Base-by-base conservation (phyloP, 805 yeast species). In the Metschnikowia kofuensis region DNA sequence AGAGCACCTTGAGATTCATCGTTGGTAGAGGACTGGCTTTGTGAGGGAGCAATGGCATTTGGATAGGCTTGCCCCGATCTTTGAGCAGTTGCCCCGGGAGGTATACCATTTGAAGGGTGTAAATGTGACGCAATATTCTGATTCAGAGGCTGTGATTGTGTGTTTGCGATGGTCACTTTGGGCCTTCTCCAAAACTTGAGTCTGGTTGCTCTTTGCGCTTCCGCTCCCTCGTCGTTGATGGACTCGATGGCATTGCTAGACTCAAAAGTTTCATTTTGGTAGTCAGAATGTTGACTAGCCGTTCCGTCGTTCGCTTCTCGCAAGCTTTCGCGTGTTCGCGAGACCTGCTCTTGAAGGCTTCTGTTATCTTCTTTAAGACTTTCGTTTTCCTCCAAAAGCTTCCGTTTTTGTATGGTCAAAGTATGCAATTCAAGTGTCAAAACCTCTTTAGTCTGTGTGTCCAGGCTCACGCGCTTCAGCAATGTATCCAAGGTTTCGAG, bases 381-480 rank as follows among this genome's bases (percentile, higher is more conserved):
- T 30, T 45, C 38, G 34, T 51, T 68, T 28, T 55, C 54, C 15
- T 66, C 68, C 38, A 51, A 27, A 16, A 89, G 65, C 14, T 67
- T 64, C 32, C 68, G 70, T 64, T 78, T 84, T 41, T 77, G 76
- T 0, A 57, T 51, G 30, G 67, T 74, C 52, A 89, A 67, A 15
- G 68, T 75, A 42, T 72, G 76, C 12, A 86, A 72, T 36, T 85
- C 89, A 38, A 67, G 70, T 16, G 69, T 49, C 34, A 84, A 54
- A 6, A 63, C 63, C 2, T 75, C 71, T 53, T 77, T 80, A 1
- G 72, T 66, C 1, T 71, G 61, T 35, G 73, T 70, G 51, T 77
- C 72, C 37, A 64, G 64, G 13, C 65, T 60, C 11, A 83, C 56
- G 51, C 74, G 77, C 35, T 64, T 56, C 44, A 72, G 76, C 48